These are phyloP conservation scores for Pythium phragmitis DNA, from an alignment of 352 stramenopile genomes.

Conservation along the genomic window DNA sequence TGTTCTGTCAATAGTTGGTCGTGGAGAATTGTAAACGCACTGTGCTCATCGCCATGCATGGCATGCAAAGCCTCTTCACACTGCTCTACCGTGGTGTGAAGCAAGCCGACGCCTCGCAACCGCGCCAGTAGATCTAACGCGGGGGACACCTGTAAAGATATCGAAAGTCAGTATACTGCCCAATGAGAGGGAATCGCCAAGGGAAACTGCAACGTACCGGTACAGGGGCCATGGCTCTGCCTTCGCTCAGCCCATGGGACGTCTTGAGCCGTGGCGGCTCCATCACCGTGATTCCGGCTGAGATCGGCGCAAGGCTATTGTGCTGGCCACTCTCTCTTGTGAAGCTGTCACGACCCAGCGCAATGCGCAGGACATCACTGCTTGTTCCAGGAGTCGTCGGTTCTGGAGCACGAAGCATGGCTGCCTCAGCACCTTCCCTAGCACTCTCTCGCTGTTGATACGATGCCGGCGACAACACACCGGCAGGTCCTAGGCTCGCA, in stretches of 20 bases:
- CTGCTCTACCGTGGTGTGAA: constrained; percentile 18
- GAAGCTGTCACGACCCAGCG: constrained; percentile 69
- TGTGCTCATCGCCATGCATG: constrained; percentile 23
- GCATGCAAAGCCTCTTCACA: constrained; percentile 26
- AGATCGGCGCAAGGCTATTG: constrained; percentile 5
- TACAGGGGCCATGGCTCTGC: neutral
- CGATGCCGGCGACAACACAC: constrained; percentile 72
- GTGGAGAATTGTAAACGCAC: constrained; percentile 25
- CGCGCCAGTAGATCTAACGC: constrained; percentile 13
- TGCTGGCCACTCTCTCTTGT: constrained; percentile 51
- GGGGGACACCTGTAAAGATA: constrained; percentile 14
- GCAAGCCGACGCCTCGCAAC: constrained; percentile 8
- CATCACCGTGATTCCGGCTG: constrained; percentile 1
- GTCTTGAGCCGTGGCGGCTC: constrained; percentile 22
- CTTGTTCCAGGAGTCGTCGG: constrained; percentile 16
- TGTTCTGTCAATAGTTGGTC: constrained; percentile 20
- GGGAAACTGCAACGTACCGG: neutral
- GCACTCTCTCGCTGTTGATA: constrained; percentile 80
- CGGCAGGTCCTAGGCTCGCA: constrained; percentile 37
- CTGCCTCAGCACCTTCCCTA: constrained; percentile 29
- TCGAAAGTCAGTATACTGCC: neutral
- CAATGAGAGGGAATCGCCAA: neutral
- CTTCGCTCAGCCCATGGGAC: constrained; percentile 16
- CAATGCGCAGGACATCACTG: constrained; percentile 69
- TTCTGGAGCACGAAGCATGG: constrained; percentile 36